Base-by-base conservation (phyloP, 2,329 filamentous ascomycete genomes). In the Zymoseptoria crescenta region DNA sequence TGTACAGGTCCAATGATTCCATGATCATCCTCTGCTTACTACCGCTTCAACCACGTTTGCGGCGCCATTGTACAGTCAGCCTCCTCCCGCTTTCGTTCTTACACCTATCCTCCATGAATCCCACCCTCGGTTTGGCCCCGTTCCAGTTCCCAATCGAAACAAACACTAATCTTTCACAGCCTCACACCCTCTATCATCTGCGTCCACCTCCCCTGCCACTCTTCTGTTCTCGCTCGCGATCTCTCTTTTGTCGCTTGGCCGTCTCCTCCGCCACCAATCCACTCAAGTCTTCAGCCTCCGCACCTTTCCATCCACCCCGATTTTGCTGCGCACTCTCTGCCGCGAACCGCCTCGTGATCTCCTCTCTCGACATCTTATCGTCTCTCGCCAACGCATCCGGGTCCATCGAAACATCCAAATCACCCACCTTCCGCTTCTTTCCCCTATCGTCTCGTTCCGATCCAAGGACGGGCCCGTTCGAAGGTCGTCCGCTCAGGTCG, bases 221-320 rank as follows among this genome's bases (percentile, higher is more conserved):
- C 62, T 63, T 56, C 57, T 61, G 59, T 13, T 62, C 61, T 51
- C 86, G 85, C 74, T 96, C 91, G 73, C 90, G 86, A 67, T 96
- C 92, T 65, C 88, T 84, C 82, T 92, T 95, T 72, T 92, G 83
- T 72, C 91, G 83, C 82, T 97, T 97, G 65, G 91, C 83, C 70
- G 87, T 91, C 77, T 97, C 94, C 69, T 90, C 87, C 10, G 91
- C 91, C 77, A 99, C 96, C 89, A 99, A 95, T 69, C 96, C 89
- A 68, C 87, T 93, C 58, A 99, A 76, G 71, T 96, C 93, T 67
- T 97, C 93, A 72, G 96, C 89, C 74, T 87, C 87, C 59, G 59
- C 62, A 21, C 87, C 86, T 19, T 86, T 85, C 71, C 88, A 87
- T 64, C 87, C 82, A 59, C 78, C 80, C 8, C 73, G 74, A 56